Base-by-base conservation (phyloP, 1,284 basidiomycete species). In the Moesziomyces sp. region DNA sequence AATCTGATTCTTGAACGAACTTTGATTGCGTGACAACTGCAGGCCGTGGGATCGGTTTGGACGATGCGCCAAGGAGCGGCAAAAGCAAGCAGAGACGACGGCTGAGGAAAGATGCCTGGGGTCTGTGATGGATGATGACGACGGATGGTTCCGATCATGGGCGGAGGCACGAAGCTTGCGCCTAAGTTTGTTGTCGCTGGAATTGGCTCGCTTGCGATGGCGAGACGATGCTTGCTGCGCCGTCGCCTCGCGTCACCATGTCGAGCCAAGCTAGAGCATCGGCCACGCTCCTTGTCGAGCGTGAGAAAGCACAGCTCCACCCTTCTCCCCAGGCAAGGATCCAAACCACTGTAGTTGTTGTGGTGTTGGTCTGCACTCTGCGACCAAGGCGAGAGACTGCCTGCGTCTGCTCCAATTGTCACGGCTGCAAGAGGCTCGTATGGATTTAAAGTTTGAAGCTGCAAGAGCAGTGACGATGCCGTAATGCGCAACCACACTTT, bases 211-310 rank as follows among this genome's bases (percentile, higher is more conserved):
- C 38, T 18, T 40, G 38, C 38, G 7, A 18, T 6, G 1, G 38
- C 40, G 38, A 21, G 30, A n/a, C 23, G 16, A 21, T 33, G 9
- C 33, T 44, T 28, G 44, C 24, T 8, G n/a, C 18, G 44, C 38
- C 33, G 49, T 59, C 49, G 49, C 35, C 19, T 59, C 45, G 57
- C 57, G 46, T 59, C 57, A 33, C 38, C 40, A 46, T 10, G 21
- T 19, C n/a, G 50, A 51, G 35, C 38, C 38, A 18, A 40, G 38
- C 38, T 18, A 40, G 38, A 40, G 38, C 38, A 6, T 40, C 38
- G 0, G 6, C 38, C 38, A 8, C 38, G 38, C 38, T 18, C 18
- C 38, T 18, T 6, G 16, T 18, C 38, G 1, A 6, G 16, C 38
- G 38, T 16, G 35, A 13, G 16, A 35, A 13, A 13, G 16, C 35